phyloP scores from a whole-genome alignment of 331 rosid species.

The Stylosanthes scabra region DNA sequence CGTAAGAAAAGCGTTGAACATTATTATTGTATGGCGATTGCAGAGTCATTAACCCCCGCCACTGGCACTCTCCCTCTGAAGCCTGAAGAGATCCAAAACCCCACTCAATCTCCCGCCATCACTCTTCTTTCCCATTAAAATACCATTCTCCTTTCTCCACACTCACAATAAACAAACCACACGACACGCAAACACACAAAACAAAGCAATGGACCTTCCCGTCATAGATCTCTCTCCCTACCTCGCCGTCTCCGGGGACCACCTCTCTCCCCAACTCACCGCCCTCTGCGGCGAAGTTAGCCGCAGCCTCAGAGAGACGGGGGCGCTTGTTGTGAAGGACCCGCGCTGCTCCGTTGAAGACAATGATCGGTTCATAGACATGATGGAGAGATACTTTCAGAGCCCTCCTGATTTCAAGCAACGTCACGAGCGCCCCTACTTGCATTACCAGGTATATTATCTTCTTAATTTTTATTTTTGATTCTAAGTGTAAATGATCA shows the following conservation, averaged over 20 bases:
- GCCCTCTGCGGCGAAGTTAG: constrained; percentile 69
- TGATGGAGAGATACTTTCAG: constrained; percentile 91
- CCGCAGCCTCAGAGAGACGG: constrained; percentile 76
- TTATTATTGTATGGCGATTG: too few species aligned
- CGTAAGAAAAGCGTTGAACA: too few species aligned
- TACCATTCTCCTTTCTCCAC: too few species aligned
- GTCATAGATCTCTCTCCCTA: constrained; percentile 75
- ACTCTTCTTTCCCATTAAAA: too few species aligned
- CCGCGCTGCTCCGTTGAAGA: constrained; percentile 83
- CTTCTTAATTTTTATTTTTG: not conserved
- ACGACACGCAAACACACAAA: not conserved
- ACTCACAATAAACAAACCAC: not conserved
- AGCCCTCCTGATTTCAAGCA: constrained; percentile 69
- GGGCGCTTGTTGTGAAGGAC: constrained; percentile 83
- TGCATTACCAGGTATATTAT: constrained; percentile 86
- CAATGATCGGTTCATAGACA: constrained; percentile 91
- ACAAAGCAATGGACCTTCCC: constrained; percentile 64
- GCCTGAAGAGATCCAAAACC: too few species aligned
- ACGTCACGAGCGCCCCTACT: constrained; percentile 79
- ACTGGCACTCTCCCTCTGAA: too few species aligned
- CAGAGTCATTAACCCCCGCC: too few species aligned
- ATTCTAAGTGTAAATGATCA: too few species aligned
- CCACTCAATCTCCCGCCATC: too few species aligned
- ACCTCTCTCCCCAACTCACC: constrained; percentile 23
- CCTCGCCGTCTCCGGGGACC: constrained; percentile 43